A percentile compares a stretch with the other conserved stretches of the same genome.
phyloP scores from a whole-genome alignment of 139 green algal species.

The Chlorella ohadii region DNA sequence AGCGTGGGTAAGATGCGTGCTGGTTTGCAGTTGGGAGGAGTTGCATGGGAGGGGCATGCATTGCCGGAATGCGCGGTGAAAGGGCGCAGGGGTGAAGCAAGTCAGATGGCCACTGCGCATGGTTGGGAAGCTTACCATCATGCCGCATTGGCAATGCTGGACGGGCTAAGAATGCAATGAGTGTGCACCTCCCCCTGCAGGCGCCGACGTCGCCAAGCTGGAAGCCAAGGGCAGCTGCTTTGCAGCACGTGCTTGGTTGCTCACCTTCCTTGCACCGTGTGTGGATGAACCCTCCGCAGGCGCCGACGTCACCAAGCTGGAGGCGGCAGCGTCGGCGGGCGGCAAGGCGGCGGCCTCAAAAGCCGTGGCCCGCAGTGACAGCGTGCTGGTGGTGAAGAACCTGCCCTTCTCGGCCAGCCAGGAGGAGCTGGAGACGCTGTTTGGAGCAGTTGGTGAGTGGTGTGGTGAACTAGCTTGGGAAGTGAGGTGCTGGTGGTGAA shows the following conservation, averaged over 20 bases:
- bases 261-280: too few species aligned
- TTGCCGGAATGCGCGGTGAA: too few species aligned
- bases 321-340: slow-evolving; percentile 18
- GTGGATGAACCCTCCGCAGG: background rate
- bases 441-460: slow-evolving; percentile 52
- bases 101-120: too few species aligned
- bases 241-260: too few species aligned
- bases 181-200: background rate
- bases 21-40: too few species aligned
- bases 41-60: too few species aligned
- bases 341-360: slow-evolving; percentile 12
- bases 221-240: slow-evolving; percentile 28
- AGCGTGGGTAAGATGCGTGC: too few species aligned
- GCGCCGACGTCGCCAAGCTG: slow-evolving; percentile 18
- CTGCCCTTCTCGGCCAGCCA: slow-evolving; percentile 83
- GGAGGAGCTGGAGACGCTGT: slow-evolving; percentile 76
- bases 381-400: slow-evolving; percentile 95
- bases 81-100: too few species aligned
- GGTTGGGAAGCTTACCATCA: too few species aligned
- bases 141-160: too few species aligned
- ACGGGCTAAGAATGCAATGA: too few species aligned
- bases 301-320: slow-evolving; percentile 21
- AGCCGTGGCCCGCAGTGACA: slow-evolving; percentile 68
- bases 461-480: too few species aligned
- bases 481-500: slow-evolving; percentile 95